Percentiles rank a stretch among this genome's conserved stretches.
Conservation (phyloP, 805 yeast species). For the Wickerhamiella spandovensis region DNA sequence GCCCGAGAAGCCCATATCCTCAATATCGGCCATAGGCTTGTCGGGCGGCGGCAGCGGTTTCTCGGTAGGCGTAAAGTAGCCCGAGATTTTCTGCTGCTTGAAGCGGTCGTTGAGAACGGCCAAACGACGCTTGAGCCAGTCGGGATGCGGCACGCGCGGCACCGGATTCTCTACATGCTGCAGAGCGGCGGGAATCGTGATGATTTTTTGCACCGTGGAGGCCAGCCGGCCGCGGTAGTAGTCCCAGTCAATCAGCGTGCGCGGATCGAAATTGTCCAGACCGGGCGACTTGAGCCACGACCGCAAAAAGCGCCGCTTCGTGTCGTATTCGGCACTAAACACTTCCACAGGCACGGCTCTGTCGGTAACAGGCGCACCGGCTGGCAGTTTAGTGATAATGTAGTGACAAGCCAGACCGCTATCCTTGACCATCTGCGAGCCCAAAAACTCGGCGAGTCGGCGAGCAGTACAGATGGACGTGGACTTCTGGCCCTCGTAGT, state of each 20-base stretch:
- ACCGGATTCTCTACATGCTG: slow-evolving; percentile 85
- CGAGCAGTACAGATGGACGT: slow-evolving; percentile 93
- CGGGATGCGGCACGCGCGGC: slow-evolving; percentile 87
- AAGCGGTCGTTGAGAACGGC: slow-evolving; percentile 46
- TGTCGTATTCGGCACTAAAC: slow-evolving; percentile 65
- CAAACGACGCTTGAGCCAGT: slow-evolving; percentile 68
- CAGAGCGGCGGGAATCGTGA: slow-evolving; percentile 93
- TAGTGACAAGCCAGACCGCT: slow-evolving; percentile 93
- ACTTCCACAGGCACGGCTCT: slow-evolving; percentile 95
- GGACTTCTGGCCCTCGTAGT: slow-evolving; percentile 81
- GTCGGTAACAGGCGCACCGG: slow-evolving; percentile 82
- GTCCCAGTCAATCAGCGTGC: slow-evolving; percentile 84
- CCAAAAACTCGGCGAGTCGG: slow-evolving; percentile 85
- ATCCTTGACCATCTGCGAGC: slow-evolving; percentile 92
- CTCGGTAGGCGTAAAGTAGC: slow-evolving; percentile 37
- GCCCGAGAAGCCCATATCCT: slow-evolving; percentile 32
- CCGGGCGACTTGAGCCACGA: slow-evolving; percentile 79
- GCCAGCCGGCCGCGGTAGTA: slow-evolving; percentile 85
- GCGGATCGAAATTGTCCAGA: slow-evolving; percentile 69
- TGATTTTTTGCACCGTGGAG: slow-evolving; percentile 85
- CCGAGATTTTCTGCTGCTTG: slow-evolving; percentile 54
- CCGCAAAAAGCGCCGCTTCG: slow-evolving; percentile 60
- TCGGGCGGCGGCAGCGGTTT: slow-evolving; percentile 15
- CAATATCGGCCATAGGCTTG: slow-evolving; percentile 49
- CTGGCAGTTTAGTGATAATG: slow-evolving; percentile 73